Base-by-base conservation (phyloP, 768 basidiomycete genomes). In the Tricholoma terreum region DNA sequence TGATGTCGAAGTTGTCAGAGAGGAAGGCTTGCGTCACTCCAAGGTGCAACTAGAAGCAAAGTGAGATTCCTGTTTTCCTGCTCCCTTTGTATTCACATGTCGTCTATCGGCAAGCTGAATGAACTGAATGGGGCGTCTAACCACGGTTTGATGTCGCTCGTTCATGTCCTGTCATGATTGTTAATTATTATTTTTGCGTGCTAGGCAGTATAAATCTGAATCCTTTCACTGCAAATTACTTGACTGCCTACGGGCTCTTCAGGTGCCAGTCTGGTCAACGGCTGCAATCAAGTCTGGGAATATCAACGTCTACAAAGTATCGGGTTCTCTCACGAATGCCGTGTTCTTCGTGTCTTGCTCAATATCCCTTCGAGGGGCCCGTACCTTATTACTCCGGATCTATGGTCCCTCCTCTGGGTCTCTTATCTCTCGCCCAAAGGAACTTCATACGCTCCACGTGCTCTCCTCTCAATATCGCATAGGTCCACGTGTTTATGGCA, bases 281-380 rank as follows among this genome's bases (percentile, higher is more conserved):
- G 57, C 71, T 2, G 75, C 73, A 46, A 73, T 86, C 42, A 73
- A 73, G 31, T 71, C 82, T 33, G 70, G 79, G 45, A 71, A 75
- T 30, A 66, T 95, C 51, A 77, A 76, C 54, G 80, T 98, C 61
- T 79, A 78, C 67, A 94, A 89, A 68, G 89, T 95, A 21, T 92
- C 94, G 6, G 95, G 96, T 8, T 89, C 92, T 10, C 74, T 98
- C 61, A 99, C 96, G 40, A 99, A 99, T 71, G 89, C 92, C 55
- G 94, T 99, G 55, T 98, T 92, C 76, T 99, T 98, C 74, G 89
- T 98, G 54, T 92, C 94, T 9, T 93, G 85, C 67, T 6, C 30
- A 9, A 77, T 83, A 35, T 68, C 76, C 31, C 69, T 71, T 17
- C 76, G 73, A 54, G 75, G 70, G 55, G 71, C 75, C 52, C 80